Base-by-base conservation (phyloP, 306 rosid species). In the Amphicarpaea edgeworthii region DNA sequence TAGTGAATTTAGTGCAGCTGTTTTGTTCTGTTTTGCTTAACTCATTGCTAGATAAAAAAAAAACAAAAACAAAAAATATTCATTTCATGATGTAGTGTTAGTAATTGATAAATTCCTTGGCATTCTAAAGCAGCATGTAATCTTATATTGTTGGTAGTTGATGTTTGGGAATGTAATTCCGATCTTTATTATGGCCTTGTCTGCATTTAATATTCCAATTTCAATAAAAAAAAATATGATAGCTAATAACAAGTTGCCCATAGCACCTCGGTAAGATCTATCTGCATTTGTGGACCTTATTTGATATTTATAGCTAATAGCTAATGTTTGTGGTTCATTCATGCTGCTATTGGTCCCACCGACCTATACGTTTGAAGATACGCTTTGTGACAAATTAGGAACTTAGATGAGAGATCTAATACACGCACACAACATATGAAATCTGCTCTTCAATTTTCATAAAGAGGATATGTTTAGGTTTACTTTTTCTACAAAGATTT, bases 31-130 rank as follows among this genome's bases (percentile, higher is more conserved):
- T 80, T 83, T 72, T 83, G 79, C 82, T 75, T 43, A 17, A 73
- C 81, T 83, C 84, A 74, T 80, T 77, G 41, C 40, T 77, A 78
- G 87, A 77, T 80, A 84, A 12, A 59, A 5, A 64, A 40, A 4
- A 19, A 28, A 28, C n/a, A 34, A 3, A 12, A 21, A 10, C 1
- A 24, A 24, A 24, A 30, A 30, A 2, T 34, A 46, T 50, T 79
- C 82, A 58, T 64, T 62, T 69, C 61, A 65, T 65, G 50, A 37
- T 40, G 7, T 64, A 40, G 43, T 64, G 43, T 64, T 38, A 40
- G 50, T 40, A 19, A 32, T 41, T 66, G 45, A 6, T 66, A 16
- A 24, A 20, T 37, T 64, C 11, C 54, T 40, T 76, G 4, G 30
- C 67, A 11, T 51, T 64, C 45, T 21, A 66, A 65, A 51, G 73